Percentiles rank a stretch among this genome's conserved stretches.
These are phyloP conservation scores for Gossypium gossypioides DNA, from an alignment of 441 rosid genomes.

Conservation along the genomic window DNA sequence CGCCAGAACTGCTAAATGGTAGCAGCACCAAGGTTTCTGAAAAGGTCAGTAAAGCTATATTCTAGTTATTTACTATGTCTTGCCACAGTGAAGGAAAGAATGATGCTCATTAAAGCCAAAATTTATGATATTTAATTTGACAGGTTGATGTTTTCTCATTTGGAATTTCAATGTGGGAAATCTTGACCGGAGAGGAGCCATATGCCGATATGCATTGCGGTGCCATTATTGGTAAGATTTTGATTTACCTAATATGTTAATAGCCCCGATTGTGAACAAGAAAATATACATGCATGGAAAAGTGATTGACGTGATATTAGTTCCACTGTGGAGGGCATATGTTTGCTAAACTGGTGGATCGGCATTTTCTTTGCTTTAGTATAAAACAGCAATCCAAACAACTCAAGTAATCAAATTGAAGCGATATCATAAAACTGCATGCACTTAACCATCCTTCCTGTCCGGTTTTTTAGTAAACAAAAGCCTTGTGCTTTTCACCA, in stretches of 20 bases:
- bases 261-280: not conserved
- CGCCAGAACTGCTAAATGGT: constrained; percentile 59
- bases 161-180: constrained; percentile 87
- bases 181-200: constrained; percentile 78
- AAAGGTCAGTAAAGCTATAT: constrained; percentile 30
- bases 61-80: not conserved
- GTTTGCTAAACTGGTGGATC: not conserved
- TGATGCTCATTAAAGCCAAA: constrained; percentile 7
- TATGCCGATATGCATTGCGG: constrained; percentile 88
- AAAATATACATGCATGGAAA: not conserved
- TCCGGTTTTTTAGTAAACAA: not conserved
- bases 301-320: not conserved
- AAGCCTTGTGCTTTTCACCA: not conserved
- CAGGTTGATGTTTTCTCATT: constrained; percentile 87
- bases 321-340: not conserved
- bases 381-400: not conserved
- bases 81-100: not conserved
- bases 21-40: constrained; percentile 52
- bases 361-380: not conserved
- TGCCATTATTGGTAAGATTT: constrained; percentile 62
- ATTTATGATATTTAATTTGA: constrained; percentile 9
- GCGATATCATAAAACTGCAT: not conserved
- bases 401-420: not conserved
- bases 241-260: not conserved
- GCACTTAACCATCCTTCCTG: not conserved